Evolutionary conservation across 108 stramenopile genomes (phyloP).

Genomic region (Discostella stelligeroides): DNA sequence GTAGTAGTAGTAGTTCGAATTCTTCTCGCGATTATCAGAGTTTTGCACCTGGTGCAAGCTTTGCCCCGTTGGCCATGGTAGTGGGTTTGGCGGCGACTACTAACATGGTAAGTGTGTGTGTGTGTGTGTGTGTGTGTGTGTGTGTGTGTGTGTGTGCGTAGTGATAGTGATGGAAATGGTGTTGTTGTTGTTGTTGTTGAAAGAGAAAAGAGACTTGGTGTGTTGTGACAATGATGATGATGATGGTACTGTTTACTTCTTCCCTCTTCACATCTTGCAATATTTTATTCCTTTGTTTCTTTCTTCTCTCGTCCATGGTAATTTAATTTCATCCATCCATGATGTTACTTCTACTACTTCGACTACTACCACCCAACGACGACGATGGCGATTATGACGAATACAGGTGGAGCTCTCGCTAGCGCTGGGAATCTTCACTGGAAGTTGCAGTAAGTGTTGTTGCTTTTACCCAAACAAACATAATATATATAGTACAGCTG

Average conservation of each 20-base stretch:
- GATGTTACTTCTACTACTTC: too few species aligned
- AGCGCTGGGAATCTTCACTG: conserved; percentile 57
- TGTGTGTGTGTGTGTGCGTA: too few species aligned
- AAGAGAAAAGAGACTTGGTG: too few species aligned
- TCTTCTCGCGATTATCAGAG: conserved; percentile 44
- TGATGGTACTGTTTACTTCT: too few species aligned
- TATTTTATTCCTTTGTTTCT: background rate
- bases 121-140: too few species aligned
- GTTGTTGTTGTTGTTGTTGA: too few species aligned
- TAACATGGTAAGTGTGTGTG: conserved; percentile 44
- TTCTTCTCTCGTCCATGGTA: background rate
- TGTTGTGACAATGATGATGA: too few species aligned
- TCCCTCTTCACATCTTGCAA: background rate
- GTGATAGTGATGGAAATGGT: too few species aligned
- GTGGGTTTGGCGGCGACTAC: conserved; percentile 50
- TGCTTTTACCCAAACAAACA: background rate
- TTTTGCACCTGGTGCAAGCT: conserved; percentile 51
- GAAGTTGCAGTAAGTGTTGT: conserved; percentile 44
- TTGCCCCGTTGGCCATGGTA: conserved; percentile 52
- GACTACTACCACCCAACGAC: too few species aligned
- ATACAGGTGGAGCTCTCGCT: conserved; percentile 43
- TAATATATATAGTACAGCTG: background rate
- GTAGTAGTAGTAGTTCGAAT: too few species aligned
- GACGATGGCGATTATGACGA: conserved; percentile 6
- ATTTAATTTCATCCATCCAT: too few species aligned